These are phyloP conservation scores for Lomentospora prolificans DNA, from an alignment of 2,329 filamentous ascomycete species.

Conservation along the genomic window DNA sequence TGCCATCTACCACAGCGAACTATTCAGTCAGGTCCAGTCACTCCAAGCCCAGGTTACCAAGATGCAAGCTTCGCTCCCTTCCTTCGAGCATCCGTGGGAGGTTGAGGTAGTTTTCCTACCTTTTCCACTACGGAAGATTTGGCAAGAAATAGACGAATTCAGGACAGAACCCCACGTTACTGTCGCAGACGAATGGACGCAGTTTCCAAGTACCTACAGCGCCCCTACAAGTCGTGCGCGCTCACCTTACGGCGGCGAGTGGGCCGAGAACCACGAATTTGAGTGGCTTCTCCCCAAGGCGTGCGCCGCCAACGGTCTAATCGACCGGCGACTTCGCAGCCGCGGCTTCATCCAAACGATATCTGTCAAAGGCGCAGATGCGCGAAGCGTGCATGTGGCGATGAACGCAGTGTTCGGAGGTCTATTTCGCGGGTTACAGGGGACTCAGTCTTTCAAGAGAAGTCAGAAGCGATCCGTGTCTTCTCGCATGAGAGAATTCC, in stretches of 20 bases:
- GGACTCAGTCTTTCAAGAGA: constrained; percentile 3
- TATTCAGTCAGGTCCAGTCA: constrained; percentile 39
- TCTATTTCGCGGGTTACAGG: constrained; percentile 34
- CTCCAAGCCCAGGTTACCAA: constrained; percentile 41
- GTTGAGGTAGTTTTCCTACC: constrained; percentile 69
- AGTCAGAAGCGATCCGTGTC: neutral
- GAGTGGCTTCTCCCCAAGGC: constrained; percentile 62
- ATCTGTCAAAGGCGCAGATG: constrained; percentile 51
- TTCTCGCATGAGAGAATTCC: constrained; percentile 22
- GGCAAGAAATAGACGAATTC: constrained; percentile 42
- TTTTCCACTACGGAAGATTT: constrained; percentile 50
- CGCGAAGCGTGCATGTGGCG: constrained; percentile 56
- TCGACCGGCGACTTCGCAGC: constrained; percentile 64
- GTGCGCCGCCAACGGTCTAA: constrained; percentile 49
- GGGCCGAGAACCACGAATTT: constrained; percentile 35
- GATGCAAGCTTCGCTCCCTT: constrained; percentile 49
- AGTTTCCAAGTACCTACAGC: constrained; percentile 38
- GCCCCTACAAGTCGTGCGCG: constrained; percentile 33
- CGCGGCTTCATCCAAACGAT: constrained; percentile 61
- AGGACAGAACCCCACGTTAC: constrained; percentile 22
- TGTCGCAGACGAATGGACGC: constrained; percentile 43
- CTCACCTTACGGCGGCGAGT: constrained; percentile 37
- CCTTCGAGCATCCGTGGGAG: constrained; percentile 55
- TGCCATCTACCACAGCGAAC: constrained; percentile 31
- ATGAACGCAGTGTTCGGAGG: constrained; percentile 53